A percentile compares a stretch with the other conserved stretches of the same genome.
Conservation (phyloP, 2,329 filamentous ascomycete genomes). For the Beauveria asiatica region DNA sequence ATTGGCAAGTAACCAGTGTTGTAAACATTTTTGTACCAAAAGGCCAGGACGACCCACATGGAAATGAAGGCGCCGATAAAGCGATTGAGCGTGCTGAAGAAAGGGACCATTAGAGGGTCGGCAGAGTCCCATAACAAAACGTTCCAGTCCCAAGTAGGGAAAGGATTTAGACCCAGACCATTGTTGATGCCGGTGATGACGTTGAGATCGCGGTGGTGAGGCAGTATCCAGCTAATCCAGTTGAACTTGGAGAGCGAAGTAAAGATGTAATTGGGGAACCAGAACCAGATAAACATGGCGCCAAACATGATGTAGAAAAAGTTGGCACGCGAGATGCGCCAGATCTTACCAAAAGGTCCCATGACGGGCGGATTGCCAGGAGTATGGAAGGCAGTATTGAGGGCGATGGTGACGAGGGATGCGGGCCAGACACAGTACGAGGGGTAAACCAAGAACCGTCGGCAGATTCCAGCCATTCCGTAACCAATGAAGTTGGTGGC, state of each 20-base stretch:
- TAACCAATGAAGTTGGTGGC: slow-evolving; percentile 53
- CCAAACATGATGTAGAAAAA: slow-evolving; percentile 43
- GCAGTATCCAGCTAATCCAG: slow-evolving; percentile 50
- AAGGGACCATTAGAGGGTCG: slow-evolving; percentile 41
- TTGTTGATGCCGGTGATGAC: slow-evolving; percentile 35
- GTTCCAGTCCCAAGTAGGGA: slow-evolving; percentile 42
- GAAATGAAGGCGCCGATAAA: slow-evolving; percentile 48
- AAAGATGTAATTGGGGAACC: slow-evolving; percentile 49
- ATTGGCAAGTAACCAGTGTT: slow-evolving; percentile 47
- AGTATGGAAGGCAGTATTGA: slow-evolving; percentile 45
- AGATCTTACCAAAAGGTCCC: slow-evolving; percentile 35
- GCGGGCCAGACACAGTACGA: slow-evolving; percentile 50
- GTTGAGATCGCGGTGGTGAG: slow-evolving; percentile 33
- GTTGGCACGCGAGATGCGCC: slow-evolving; percentile 39
- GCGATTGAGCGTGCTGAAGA: slow-evolving; percentile 54
- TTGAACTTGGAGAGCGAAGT: slow-evolving; percentile 43
- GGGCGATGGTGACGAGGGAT: slow-evolving; percentile 44
- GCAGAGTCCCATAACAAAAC: slow-evolving; percentile 33
- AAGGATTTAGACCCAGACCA: slow-evolving; percentile 37
- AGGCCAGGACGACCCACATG: slow-evolving; percentile 43
- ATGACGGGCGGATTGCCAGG: slow-evolving; percentile 30
- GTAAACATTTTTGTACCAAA: slow-evolving; percentile 53
- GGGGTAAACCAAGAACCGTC: slow-evolving; percentile 47
- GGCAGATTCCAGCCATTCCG: slow-evolving; percentile 46
- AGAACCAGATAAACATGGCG: slow-evolving; percentile 50